Evolutionary conservation across 2,329 filamentous ascomycete genomes (phyloP).

Genomic region (Dichotomopilus funicola): DNA sequence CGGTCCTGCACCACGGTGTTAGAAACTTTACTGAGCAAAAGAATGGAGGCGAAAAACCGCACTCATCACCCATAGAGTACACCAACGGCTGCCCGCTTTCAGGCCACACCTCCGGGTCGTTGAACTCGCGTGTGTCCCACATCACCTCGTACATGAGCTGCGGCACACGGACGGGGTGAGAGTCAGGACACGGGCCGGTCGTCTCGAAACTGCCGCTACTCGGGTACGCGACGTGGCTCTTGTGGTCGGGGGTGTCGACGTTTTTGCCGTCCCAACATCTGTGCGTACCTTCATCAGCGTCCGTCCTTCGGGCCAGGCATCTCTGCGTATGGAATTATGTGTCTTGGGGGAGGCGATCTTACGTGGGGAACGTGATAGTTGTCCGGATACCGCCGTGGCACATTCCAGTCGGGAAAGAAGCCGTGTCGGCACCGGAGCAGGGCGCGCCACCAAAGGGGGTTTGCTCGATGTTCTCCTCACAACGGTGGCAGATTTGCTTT

Average conservation of each 20-base stretch:
- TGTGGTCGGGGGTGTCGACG: slow-evolving; percentile 41
- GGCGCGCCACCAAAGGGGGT: slow-evolving; percentile 19
- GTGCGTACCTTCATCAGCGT: too few relatives aligned
- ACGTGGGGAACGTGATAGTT: slow-evolving; percentile 36
- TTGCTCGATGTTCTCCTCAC: slow-evolving; percentile 19
- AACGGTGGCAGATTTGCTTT: slow-evolving; percentile 22
- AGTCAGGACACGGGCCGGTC: slow-evolving; percentile 32
- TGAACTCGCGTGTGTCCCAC: slow-evolving; percentile 36
- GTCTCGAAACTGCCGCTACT: slow-evolving; percentile 26
- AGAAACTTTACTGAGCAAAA: neutral
- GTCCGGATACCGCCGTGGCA: slow-evolving; percentile 39
- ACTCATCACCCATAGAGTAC: slow-evolving; percentile 25
- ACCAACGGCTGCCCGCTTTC: slow-evolving; percentile 24
- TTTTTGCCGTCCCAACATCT: slow-evolving; percentile 50
- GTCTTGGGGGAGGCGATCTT: neutral
- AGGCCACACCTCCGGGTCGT: slow-evolving; percentile 25
- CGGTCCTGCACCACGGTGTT: slow-evolving; percentile 5
- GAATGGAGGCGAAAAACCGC: slow-evolving; percentile 5
- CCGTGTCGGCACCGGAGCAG: slow-evolving; percentile 24
- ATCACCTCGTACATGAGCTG: slow-evolving; percentile 43
- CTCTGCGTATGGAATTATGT: neutral
- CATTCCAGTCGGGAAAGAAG: slow-evolving; percentile 32
- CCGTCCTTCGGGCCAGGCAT: too few relatives aligned
- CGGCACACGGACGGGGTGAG: slow-evolving; percentile 38
- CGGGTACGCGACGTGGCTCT: slow-evolving; percentile 32